These are phyloP conservation scores for Leptosphaerulina australis DNA, from an alignment of 2,329 filamentous ascomycete species.

Conservation along the genomic window DNA sequence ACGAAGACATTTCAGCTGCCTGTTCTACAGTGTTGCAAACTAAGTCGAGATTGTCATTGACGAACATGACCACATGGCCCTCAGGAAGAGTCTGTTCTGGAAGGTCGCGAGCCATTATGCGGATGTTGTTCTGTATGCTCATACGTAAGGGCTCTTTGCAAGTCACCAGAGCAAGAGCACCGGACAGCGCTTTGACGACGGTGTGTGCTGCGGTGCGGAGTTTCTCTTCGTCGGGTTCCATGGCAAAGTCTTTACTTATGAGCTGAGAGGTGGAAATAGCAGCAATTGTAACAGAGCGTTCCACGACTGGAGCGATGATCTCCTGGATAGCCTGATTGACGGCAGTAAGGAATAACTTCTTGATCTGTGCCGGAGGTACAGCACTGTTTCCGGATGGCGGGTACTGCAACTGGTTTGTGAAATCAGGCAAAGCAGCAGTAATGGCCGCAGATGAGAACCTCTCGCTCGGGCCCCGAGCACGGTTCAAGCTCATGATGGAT, in stretches of 20 bases:
- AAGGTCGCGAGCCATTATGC: constrained; percentile 73
- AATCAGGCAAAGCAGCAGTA: constrained; percentile 80
- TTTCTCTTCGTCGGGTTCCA: constrained; percentile 86
- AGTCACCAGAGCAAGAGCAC: constrained; percentile 93
- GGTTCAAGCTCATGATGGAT: constrained; percentile 67
- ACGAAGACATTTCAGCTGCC: constrained; percentile 89
- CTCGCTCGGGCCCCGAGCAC: constrained; percentile 68
- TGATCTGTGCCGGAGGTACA: constrained; percentile 69
- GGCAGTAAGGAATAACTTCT: constrained; percentile 79
- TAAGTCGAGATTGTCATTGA: constrained; percentile 94
- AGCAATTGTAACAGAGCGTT: constrained; percentile 95
- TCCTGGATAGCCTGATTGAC: constrained; percentile 90
- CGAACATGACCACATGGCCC: constrained; percentile 96
- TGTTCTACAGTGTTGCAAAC: constrained; percentile 95
- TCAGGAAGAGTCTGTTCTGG: constrained; percentile 80
- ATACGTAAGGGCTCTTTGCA: constrained; percentile 96
- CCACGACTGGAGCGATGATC: constrained; percentile 96
- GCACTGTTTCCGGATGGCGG: constrained; percentile 72
- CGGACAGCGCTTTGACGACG: constrained; percentile 93
- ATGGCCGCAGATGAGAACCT: constrained; percentile 78
- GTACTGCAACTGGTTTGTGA: constrained; percentile 78
- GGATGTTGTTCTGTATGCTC: constrained; percentile 97
- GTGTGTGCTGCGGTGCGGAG: constrained; percentile 85
- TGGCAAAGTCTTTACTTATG: constrained; percentile 94
- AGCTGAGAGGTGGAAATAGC: constrained; percentile 96